These are phyloP conservation scores for Combretum micranthum DNA, from an alignment of 345 rosid species.

Conservation along the genomic window DNA sequence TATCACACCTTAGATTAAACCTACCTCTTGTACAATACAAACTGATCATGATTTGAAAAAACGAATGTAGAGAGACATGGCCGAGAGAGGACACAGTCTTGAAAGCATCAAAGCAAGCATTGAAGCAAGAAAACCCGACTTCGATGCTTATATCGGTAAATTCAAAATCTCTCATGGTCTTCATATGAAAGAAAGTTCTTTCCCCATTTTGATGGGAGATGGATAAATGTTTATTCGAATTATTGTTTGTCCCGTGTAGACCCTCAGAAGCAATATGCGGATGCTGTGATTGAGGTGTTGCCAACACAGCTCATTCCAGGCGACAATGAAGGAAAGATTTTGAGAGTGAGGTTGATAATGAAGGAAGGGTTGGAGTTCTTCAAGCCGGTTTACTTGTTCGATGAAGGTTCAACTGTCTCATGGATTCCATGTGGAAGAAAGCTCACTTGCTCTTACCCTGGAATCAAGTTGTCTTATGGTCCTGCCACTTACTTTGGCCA, in stretches of 20 bases:
- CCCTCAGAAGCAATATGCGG: constrained; percentile 92
- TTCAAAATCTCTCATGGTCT: no score
- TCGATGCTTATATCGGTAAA: constrained; percentile 92
- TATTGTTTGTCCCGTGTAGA: constrained; percentile 32
- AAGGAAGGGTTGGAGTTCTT: constrained; percentile 85
- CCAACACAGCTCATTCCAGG: constrained; percentile 85
- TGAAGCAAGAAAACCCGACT: constrained; percentile 92
- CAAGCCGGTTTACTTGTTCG: constrained; percentile 85
- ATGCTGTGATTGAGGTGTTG: constrained; percentile 89
- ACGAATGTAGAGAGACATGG: constrained; percentile 81
- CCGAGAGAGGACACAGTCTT: constrained; percentile 97
- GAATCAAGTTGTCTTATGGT: constrained; percentile 79
- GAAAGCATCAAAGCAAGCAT: constrained; percentile 98
- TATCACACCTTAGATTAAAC: no score
- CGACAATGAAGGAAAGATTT: constrained; percentile 86
- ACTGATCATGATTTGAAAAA: background rate
- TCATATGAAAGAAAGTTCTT: background rate
- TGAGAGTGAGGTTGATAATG: constrained; percentile 89
- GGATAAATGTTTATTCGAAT: no score
- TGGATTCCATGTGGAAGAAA: constrained; percentile 99
- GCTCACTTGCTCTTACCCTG: constrained; percentile 99
- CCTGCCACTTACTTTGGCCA: constrained; percentile 73
- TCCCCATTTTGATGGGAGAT: background rate
- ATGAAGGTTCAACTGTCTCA: constrained; percentile 84
- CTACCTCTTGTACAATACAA: no score